Percentiles rank a stretch among this genome's conserved stretches.
These are phyloP conservation scores for Pterulicium gracile DNA, from an alignment of 1,284 basidiomycete genomes.

Conservation along the genomic window DNA sequence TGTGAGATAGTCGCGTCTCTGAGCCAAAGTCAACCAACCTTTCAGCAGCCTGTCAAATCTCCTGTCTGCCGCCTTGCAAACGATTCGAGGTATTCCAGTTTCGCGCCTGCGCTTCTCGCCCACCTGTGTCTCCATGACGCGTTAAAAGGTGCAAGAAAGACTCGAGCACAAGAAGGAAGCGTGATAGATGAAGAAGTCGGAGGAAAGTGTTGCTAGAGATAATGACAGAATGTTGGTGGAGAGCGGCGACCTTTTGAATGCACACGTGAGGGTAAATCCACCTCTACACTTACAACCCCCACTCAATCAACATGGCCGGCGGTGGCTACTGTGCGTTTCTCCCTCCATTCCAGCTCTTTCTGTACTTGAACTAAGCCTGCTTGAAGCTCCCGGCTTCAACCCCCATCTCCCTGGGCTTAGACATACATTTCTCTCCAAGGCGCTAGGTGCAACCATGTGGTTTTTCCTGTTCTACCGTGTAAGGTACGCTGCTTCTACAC, in stretches of 20 bases:
- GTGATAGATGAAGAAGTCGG: not conserved
- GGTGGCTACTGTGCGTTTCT: not conserved
- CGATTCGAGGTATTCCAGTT: not conserved
- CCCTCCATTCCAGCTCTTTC: too few species aligned
- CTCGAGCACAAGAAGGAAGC: not conserved
- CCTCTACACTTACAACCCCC: not conserved
- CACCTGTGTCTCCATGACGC: not conserved
- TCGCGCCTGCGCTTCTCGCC: not conserved
- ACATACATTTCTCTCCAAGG: constrained; percentile 74
- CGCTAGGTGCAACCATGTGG: constrained; percentile 89
- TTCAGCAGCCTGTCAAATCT: not conserved
- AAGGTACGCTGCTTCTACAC: constrained; percentile 44
- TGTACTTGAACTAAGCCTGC: not conserved
- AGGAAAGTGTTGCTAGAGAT: too few species aligned
- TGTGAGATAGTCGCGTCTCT: not conserved
- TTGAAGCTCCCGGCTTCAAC: constrained; percentile 61
- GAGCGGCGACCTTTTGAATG: not conserved
- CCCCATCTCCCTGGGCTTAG: constrained; percentile 74
- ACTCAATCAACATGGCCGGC: not conserved
- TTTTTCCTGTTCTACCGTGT: constrained; percentile 96
- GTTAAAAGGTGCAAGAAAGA: not conserved
- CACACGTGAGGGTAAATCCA: not conserved
- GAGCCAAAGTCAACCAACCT: not conserved
- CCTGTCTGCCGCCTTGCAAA: not conserved
- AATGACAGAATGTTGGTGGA: too few species aligned